These are phyloP conservation scores for Amanita thiersii DNA, from an alignment of 768 basidiomycete genomes.

Conservation along the genomic window DNA sequence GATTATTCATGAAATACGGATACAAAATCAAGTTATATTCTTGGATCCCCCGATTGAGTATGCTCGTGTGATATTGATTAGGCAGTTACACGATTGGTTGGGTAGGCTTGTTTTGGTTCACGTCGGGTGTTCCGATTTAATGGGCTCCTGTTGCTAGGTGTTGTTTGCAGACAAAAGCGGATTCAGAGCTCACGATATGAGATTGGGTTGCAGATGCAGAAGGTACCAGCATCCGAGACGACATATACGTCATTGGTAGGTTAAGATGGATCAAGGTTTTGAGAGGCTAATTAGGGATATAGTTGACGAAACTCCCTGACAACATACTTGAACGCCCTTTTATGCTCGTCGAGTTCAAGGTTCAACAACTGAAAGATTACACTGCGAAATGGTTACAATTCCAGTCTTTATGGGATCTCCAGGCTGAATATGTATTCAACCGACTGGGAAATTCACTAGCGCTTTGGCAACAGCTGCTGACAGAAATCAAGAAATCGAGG, in stretches of 20 bases:
- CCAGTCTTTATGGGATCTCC: constrained; percentile 97
- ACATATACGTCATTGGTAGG: constrained; percentile 80
- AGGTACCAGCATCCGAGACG: constrained; percentile 50
- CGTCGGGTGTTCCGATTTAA: too few relatives aligned
- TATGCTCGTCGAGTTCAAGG: constrained; percentile 77
- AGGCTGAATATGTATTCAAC: constrained; percentile 93
- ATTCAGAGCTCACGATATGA: constrained; percentile 97
- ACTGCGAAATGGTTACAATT: constrained; percentile 98
- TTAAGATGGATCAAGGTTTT: constrained; percentile 4
- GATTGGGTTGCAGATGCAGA: constrained; percentile 90
- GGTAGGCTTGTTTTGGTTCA: constrained; percentile 32
- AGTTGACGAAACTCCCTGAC: constrained; percentile 74
- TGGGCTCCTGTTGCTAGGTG: constrained; percentile 42
- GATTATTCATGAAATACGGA: constrained; percentile 91
- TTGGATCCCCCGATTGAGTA: constrained; percentile 96
- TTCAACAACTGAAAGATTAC: constrained; percentile 82
- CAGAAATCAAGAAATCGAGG: constrained; percentile 94
- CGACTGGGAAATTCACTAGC: constrained; percentile 90
- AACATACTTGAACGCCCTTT: constrained; percentile 77
- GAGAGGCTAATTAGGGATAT: constrained; percentile 10
- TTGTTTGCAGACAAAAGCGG: constrained; percentile 78
- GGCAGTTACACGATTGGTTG: constrained; percentile 84
- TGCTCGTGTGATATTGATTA: constrained; percentile 84
- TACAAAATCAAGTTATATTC: constrained; percentile 98
- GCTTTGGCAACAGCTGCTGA: constrained; percentile 92